Evolutionary conservation across 2,329 filamentous ascomycete genomes (phyloP), one percentile per base, ranked within the genome.

Genomic region (Xylariomycetidae sp.): DNA sequence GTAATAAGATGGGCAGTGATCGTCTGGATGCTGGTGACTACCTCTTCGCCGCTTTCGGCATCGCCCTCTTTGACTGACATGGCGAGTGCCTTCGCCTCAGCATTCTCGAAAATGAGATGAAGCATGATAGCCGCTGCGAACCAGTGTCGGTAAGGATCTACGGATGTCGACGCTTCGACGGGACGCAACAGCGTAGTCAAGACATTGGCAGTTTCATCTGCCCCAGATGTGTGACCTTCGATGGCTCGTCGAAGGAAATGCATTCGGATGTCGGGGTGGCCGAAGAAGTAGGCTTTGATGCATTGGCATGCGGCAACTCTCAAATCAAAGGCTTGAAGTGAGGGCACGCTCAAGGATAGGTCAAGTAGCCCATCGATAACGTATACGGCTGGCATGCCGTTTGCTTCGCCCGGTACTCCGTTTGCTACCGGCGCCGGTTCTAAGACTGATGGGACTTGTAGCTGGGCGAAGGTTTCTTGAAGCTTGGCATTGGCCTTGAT

Each of bases 361-460:
- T 95, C 87, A 29, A 98, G 68, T 13, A 98, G 68, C 2, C 86
- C 92, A 58, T 96, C 90, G 50, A 98, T 95, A 19, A 98, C 87
- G 59, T 94, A 95, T 20, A 90, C 78, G 35, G 75, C 74, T 10
- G 70, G 63, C 8, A 69, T 58, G n/a, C 68, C 70, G 39, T 77
- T 76, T 4, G 59, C 48, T 40, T 56, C 63, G 25, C 55, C 48
- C 15, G 55, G 49, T 28, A 66, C 60, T 19, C 62, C 66, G 38
- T 64, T 61, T 35, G 44, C 54, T 30, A 44, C 53, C 30, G 46
- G 47, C 8, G 53, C 47, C 7, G 40, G 40, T 20, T 69, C 64
- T 29, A 76, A 54, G 8, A 81, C 72, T 18, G 77, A 72, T 10
- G 70, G 70, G 3, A 96, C 87, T 49, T 86, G 83, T 26, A 94